Evolutionary conservation across 2,329 filamentous ascomycete species (phyloP), one percentile per base, ranked within the genome.

Genomic region (Nothophoma quercina): DNA sequence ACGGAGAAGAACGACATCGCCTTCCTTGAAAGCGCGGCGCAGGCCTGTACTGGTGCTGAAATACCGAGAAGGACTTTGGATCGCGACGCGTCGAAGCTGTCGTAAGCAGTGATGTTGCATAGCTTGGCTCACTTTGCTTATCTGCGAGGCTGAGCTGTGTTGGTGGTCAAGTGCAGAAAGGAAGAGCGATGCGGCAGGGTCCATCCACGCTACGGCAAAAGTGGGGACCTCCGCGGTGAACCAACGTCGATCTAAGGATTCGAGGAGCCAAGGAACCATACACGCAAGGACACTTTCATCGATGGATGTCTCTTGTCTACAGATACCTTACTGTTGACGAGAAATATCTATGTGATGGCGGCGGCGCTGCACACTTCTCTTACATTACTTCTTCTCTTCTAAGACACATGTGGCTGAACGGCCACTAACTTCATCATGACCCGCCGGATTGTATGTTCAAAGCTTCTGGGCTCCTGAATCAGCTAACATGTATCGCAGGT

Each of bases 1-100:
- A 36, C 75, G 75, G 23, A 81, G 68, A 16, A 81, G 64, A 25
- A 79, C 77, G 19, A 72, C 52, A 44, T 77, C 75, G 53, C 69
- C 70, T 44, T 75, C 75, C 68, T 68, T 51, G 50, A 71, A 73
- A 10, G 59, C 60, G 44, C 64, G 64, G 38, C 47, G 45, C 21
- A 61, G 50, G 39, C 47, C 36, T 8, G 59, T 30, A 40, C 57
- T 61, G 23, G 55, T 64, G 9, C 64, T 50, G 19, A 71, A 71
- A 26, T 43, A 45, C 43, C 62, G 41, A 34, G 52, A 36, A 44
- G 49, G 38, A 9, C 19, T 44, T 29, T 28, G 38, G 13, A n/a
- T 21, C 23, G 49, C 52, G n/a, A 46, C 22, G 38, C 26, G 32
- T 45, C 40, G 46, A 30, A 55, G 43, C 34, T 46, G 45, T 9